Base-by-base conservation (phyloP, 2,329 filamentous ascomycete genomes). In the Blastomyces gilchristii region DNA sequence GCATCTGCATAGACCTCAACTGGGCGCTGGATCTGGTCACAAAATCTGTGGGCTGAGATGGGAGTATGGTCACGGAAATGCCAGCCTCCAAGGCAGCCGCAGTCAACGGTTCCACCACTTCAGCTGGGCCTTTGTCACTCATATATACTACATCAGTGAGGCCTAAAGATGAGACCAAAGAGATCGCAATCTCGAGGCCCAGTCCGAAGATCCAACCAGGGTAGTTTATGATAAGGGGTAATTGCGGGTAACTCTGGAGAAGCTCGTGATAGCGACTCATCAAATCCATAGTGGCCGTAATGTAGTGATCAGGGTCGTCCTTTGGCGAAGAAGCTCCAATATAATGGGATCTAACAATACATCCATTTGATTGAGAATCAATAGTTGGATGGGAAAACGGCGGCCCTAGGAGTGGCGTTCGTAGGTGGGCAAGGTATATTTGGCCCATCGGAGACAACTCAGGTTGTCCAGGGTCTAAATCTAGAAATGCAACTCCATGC, bases 371-470 rank as follows among this genome's bases (percentile, higher is more conserved):
- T 14, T 71, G 66, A 71, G 71, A 65, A 72, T 77, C 59, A 22
- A 74, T 52, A 41, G 67, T 73, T 5, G 80, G 77, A 68, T 85
- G 82, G 1, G 81, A 80, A 67, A 83, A 86, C 1, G 81, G 75
- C 18, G 84, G 83, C 0, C 83, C 83, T 52, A 86, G 77, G 52
- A 82, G 77, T 4, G 81, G 78, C 16, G 77, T 72, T 28, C 73
- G 73, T 16, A 86, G 71, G 60, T 82, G 77, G 3, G 81, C 75
- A 12, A 87, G 77, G 52, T 83, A 85, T 14, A 87, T 73, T 62
- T 84, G 81, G 2, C 85, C 84, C 64, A 82, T 82, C 7, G 83
- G 77, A 1, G 79, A 79, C 67, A 84, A 85, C 68, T 86, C 84
- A 12, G 84, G 83, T 67, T 84, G 82, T 8, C 79, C 80, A 7